Conservation (phyloP, 768 basidiomycete species). For the Cantharellus anzutake region DNA sequence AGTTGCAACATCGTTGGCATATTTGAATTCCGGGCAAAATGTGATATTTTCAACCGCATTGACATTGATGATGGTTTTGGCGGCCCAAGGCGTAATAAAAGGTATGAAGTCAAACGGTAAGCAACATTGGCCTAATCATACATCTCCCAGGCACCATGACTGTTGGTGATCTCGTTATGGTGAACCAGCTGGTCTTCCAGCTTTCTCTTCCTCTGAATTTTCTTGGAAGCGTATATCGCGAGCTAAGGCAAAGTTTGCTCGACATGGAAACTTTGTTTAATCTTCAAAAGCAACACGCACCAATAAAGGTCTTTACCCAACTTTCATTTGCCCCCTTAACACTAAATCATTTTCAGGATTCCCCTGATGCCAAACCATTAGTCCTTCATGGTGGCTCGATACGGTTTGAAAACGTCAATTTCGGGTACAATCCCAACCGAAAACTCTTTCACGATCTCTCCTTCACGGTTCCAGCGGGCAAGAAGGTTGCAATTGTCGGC, state of each 20-base stretch:
- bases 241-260: conserved; percentile 84
- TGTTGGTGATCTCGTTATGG: conserved; percentile 95
- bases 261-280: conserved; percentile 97
- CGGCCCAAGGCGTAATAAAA: conserved; percentile 83
- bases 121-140: background rate
- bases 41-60: conserved; percentile 88
- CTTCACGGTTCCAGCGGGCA: conserved; percentile 86
- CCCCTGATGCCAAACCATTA: conserved; percentile 45
- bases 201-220: conserved; percentile 93
- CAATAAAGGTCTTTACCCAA: conserved; percentile 31
- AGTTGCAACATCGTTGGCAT: conserved; percentile 85
- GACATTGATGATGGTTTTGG: conserved; percentile 90
- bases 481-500: conserved; percentile 93
- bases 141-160: conserved; percentile 76
- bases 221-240: conserved; percentile 91
- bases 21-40: conserved; percentile 91
- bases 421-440: conserved; percentile 80
- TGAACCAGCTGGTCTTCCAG: conserved; percentile 97
- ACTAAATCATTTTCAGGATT: conserved; percentile 31
- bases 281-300: conserved; percentile 61
- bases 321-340: background rate
- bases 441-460: conserved; percentile 78
- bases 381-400: conserved; percentile 66
- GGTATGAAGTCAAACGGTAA: conserved; percentile 27
- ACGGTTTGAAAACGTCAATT: conserved; percentile 78